Evolutionary conservation across 106 monocot genomes (phyloP), one percentile per base, ranked within the genome.

Genomic region (Acorus gramineus): DNA sequence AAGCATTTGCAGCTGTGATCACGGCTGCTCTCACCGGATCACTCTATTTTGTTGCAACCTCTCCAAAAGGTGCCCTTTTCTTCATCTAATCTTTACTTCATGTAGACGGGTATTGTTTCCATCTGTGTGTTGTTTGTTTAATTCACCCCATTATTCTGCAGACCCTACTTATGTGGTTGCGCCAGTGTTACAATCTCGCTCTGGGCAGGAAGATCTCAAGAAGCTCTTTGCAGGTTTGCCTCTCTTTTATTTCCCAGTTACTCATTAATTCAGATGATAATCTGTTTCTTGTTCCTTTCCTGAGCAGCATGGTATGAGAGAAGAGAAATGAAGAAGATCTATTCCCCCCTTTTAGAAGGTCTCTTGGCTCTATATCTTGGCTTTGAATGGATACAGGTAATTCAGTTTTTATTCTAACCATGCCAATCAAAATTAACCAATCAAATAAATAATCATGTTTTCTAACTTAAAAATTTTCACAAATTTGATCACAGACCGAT

Each of bases 271-370:
- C 28, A 28, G 28, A 56, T 48, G 8, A 55, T 4, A 28, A 42
- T 45, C 3, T 42, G 9, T 44, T 50, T 46, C 46, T 57, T 11
- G 48, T 14, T 11, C 68, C 56, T 56, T 56, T n/a, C 12, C 55
- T 76, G 5, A 79, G 79, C 80, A 90, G 94, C 90, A 55, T 95
- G 94, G 94, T 90, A 87, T 51, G 84, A 90, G 52, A 86, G 76
- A 66, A 78, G 94, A 70, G 84, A 95, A 69, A 84, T 95, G 90
- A 95, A 64, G 82, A 90, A 95, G 78, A 95, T 95, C 70, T 95
- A 90, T 59, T 95, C 94, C 53, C 94, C 94, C 2, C 79, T 95
- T 51, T 49, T 90, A 43, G 94, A 95, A 78, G 94, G 94, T 62
- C 47, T 90, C 14, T 69, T 95, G 55, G 94, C 90, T 49, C 82